Evolutionary conservation across 306 rosid genomes (phyloP).

Genomic region (Cyamopsis tetragonoloba): DNA sequence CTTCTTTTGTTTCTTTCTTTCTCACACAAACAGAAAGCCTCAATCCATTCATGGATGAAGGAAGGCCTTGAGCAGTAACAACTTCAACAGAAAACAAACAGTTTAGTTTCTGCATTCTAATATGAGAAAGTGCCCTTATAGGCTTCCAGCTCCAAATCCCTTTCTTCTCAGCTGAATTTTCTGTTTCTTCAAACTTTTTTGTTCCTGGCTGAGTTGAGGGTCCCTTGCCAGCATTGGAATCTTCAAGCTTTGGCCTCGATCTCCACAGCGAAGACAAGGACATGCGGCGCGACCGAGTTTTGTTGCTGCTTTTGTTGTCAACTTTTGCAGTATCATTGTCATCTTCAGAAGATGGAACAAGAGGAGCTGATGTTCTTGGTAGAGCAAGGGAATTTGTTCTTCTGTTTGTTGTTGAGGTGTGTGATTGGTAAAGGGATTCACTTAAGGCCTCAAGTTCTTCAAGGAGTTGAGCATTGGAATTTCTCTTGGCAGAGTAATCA

Average conservation of each 20-base stretch:
- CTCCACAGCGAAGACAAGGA: constrained; percentile 89
- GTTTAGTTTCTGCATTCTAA: constrained; percentile 71
- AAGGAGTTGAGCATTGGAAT: constrained; percentile 58
- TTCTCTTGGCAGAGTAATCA: constrained; percentile 38
- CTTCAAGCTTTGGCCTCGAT: constrained; percentile 53
- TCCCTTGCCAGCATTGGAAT: constrained; percentile 28
- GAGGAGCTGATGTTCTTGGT: constrained; percentile 57
- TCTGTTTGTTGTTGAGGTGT: constrained; percentile 47
- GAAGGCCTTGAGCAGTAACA: constrained; percentile 68
- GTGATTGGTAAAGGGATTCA: constrained; percentile 69
- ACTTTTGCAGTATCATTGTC: constrained; percentile 33
- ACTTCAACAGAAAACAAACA: constrained; percentile 84
- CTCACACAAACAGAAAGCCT: constrained; percentile 76
- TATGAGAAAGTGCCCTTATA: constrained; percentile 67
- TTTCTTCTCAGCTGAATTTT: constrained; percentile 50
- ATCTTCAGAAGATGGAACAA: constrained; percentile 47
- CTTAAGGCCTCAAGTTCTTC: constrained; percentile 81
- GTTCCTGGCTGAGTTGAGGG: constrained; percentile 21
- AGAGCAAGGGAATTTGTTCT: constrained; percentile 80
- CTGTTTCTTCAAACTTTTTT: constrained; percentile 35
- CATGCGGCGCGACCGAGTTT: constrained; percentile 50
- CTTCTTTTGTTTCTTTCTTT: constrained; percentile 85
- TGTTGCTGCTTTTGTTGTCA: constrained; percentile 21
- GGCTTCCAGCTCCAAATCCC: constrained; percentile 98
- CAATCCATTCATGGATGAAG: constrained; percentile 85